Base-by-base conservation (phyloP, 1,139 yeast species). In the Protomyces arabidopsidicola region DNA sequence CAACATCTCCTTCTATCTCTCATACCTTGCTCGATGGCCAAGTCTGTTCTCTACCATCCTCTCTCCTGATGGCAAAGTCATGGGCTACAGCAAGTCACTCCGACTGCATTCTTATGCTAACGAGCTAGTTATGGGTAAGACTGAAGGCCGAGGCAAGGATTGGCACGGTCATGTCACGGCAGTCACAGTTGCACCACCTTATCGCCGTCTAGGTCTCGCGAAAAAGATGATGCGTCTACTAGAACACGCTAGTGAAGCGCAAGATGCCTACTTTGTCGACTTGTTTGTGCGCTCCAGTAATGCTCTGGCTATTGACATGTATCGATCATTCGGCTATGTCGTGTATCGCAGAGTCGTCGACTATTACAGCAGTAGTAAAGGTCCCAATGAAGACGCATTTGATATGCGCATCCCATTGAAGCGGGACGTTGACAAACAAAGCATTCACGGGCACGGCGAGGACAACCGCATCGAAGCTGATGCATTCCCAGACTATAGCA, bases 131-230 rank as follows among this genome's bases (percentile, higher is more conserved):
- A 85, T 95, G 84, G 98, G 95, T n/a, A 95, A 95, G 75, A 86
- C 96, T 2, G 98, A 95, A 74, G 98, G 98, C 0, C 77, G 78
- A 24, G 83, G 81, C 18, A 83, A 81, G 63, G 95, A 90, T 69
- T 93, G 97, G 96, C 99, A 95, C 72, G 84, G 96, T 0, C 99
- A 95, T 74, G 90, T 95, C 65, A 90, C 98, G 0, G 98, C 98
- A 0, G 97, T 95, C 2, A 90, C 98, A 0, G 87, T 95, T 0
- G 87, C 87, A 67, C 86, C 88, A 31, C 85, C 84, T 63, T 91
- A 87, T 72, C 78, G 99, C 66, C 78, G 98, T 66, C 80, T 93
- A 22, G 96, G 96, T 1, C 77, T 91, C 57, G 98, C 97, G 0
- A 72, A 74, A 65, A 82, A 82, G 66, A 79, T 91, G 64, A 91